Base-by-base conservation (phyloP, 129 eudicot species). In the Pulicaria dysenterica region DNA sequence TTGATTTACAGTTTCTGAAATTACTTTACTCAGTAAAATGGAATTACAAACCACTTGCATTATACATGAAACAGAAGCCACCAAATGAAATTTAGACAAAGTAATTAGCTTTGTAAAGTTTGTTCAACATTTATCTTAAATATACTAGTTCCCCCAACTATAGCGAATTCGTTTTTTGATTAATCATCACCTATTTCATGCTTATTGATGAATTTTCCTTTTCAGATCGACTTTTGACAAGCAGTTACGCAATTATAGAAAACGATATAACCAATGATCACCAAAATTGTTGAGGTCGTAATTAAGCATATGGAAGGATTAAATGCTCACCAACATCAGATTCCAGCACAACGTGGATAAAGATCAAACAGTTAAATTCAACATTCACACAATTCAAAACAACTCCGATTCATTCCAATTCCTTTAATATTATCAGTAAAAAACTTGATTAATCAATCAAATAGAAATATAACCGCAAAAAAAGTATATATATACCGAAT, bases 371-470 rank as follows among this genome's bases (percentile, higher is more conserved):
- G 16, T 39, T 55, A 36, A 31, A 43, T 7, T 60, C 58, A 61
- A 44, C 46, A 36, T 46, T 46, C 70, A 49, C 75, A 69, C 15
- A 40, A 47, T 42, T 34, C 55, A 49, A 49, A 74, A 42, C 62
- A 62, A 9, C 43, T 54, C 56, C 36, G 54, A 75, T 51, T 75
- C 57, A 64, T 14, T 38, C 19, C 3, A 61, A 47, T n/a, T 60
- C 69, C 77, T 17, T n/a, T 10, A 11, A 51, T n/a, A 64, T 42
- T 34, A 42, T 19, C 58, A 43, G 38, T n/a, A 46, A 6, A 11
- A 39, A 2, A 68, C 15, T 39, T 48, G 16, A 68, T 46, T 39
- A 67, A 64, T 60, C 42, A 37, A 37, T 67, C 37, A 14, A 36
- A 34, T 45, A 38, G 37, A 6, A 36, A 42, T 9, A 54, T 11